Base-by-base conservation (phyloP, 768 basidiomycete genomes). In the Leucogyrophana mollusca region DNA sequence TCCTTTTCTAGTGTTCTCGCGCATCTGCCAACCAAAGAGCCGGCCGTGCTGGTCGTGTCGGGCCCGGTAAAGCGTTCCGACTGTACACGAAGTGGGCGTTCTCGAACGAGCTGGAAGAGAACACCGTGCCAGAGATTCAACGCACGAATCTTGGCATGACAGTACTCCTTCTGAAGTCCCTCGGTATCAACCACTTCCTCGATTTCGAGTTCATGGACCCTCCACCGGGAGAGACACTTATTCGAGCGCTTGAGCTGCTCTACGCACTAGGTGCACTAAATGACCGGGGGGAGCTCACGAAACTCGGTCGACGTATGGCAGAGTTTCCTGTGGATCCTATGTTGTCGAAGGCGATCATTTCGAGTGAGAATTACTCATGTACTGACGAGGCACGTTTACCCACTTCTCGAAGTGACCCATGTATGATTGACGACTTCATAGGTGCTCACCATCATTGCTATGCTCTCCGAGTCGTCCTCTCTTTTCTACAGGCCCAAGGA, bases 301-400 rank as follows among this genome's bases (percentile, higher is more conserved):
- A 97, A 59, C 79, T 98, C 27, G 96, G 96, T 2, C 77, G 96
- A 48, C 73, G 94, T 44, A 98, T 99, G 96, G 94, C 95, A 1
- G 96, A 99, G 64, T 98, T 99, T 69, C 96, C 94, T 9, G 93
- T 98, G 16, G 96, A 99, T 59, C 96, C 96, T 6, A 96, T 96
- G 88, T 69, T 99, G 56, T 92, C 90, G 18, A 98, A 97, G 67
- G 85, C 87, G 4, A 95, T 99, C 62, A 93, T 99, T 50, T 87
- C 91, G 36, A 96, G 94, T 61, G 96, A 98, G 64, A 79, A 87
- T 46, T 98, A 92, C 65, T 74, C 77, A 10, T 97, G 95, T 65
- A 97, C 95, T 3, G 95, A 99, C 59, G 96, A 98, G 79, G 93
- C 92, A 61, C 53, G 79, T 58, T n/a, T 27, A 18, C 2, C n/a